Evolutionary conservation across 2,329 filamentous ascomycete genomes (phyloP).

Genomic region (Fusarium tanahbumbuense): DNA sequence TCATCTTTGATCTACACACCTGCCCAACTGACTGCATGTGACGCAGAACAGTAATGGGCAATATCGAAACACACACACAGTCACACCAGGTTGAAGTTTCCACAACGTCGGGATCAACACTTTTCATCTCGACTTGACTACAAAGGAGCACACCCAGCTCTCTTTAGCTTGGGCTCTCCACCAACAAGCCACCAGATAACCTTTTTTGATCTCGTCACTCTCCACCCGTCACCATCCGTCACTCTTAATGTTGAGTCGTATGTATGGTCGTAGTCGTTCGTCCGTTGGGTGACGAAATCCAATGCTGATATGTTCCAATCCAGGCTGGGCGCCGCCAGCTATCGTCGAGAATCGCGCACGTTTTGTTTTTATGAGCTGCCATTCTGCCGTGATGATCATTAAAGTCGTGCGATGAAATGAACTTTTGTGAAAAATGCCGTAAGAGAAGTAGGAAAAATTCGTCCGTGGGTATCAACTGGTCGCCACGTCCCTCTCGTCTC

Average conservation of each 20-base stretch:
- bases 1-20: conserved; percentile 29
- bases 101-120: conserved; percentile 50
- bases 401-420: conserved; percentile 48
- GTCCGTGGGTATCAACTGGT: conserved; percentile 59
- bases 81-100: conserved; percentile 46
- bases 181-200: conserved; percentile 42
- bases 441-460: conserved; percentile 47
- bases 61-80: conserved; percentile 42
- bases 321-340: conserved; percentile 40
- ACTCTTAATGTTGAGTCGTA: conserved; percentile 44
- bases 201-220: conserved; percentile 44
- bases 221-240: conserved; percentile 46
- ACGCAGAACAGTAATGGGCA: conserved; percentile 28
- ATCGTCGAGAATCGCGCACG: conserved; percentile 46
- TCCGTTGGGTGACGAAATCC: conserved; percentile 48
- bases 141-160: conserved; percentile 48
- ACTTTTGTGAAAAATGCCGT: conserved; percentile 48
- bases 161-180: conserved; percentile 41
- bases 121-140: conserved; percentile 55
- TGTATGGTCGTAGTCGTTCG: conserved; percentile 42
- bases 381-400: conserved; percentile 48
- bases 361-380: conserved; percentile 43
- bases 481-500: conserved; percentile 54
- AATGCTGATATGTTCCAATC: conserved; percentile 49
- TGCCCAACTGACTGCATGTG: conserved; percentile 6